Conservation (phyloP, 2,329 filamentous ascomycete species). For the Fusarium sarcochroum region DNA sequence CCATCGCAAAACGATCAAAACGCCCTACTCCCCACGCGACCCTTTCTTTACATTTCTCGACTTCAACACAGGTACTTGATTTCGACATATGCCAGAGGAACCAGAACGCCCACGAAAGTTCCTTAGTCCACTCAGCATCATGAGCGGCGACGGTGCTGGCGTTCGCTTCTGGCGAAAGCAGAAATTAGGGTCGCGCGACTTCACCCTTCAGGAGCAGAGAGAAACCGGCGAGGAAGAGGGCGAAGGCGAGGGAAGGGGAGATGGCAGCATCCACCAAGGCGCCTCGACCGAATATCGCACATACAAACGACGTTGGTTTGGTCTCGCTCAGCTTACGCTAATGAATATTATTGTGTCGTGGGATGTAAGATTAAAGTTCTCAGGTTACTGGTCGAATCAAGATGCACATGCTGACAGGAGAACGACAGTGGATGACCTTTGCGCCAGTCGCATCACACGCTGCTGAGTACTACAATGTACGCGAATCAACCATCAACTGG, state of each 20-base stretch:
- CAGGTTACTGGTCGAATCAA: conserved; percentile 7
- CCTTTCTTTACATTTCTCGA: background rate
- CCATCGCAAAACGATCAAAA: conserved; percentile 11
- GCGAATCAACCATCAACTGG: conserved; percentile 89
- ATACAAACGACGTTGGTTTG: conserved; percentile 93
- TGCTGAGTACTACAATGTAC: conserved; percentile 81
- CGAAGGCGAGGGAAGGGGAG: conserved; percentile 42
- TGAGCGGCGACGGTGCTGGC: conserved; percentile 41
- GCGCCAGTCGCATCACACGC: conserved; percentile 83
- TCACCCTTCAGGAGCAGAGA: conserved; percentile 47
- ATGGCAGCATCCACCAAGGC: conserved; percentile 48
- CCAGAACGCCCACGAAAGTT: conserved; percentile 14
- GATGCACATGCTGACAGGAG: conserved; percentile 23
- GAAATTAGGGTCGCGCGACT: conserved; percentile 50
- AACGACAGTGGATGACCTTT: conserved; percentile 84
- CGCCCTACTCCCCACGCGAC: conserved; percentile 1
- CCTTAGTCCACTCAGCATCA: conserved; percentile 25
- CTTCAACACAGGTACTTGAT: background rate
- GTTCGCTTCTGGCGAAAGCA: conserved; percentile 51
- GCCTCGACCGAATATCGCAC: conserved; percentile 56
- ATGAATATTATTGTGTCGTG: conserved; percentile 95
- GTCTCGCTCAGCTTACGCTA: conserved; percentile 84
- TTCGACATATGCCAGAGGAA: conserved; percentile 21
- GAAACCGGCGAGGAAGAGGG: conserved; percentile 39
- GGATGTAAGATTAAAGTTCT: conserved; percentile 77